phyloP scores from a whole-genome alignment of 2,329 filamentous ascomycete genomes.

The Talaromyces rugulosus region DNA sequence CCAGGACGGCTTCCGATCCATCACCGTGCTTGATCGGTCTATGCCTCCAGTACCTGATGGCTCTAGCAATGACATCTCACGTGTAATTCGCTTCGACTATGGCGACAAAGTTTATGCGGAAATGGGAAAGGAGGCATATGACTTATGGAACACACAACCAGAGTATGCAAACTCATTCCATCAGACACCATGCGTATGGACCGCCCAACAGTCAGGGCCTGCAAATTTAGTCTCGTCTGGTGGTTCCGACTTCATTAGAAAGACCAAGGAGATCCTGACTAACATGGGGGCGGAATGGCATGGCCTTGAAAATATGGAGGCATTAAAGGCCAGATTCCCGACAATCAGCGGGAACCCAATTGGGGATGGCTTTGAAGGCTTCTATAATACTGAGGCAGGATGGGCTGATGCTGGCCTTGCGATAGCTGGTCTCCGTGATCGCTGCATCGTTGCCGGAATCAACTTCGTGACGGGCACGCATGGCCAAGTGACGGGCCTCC shows the following conservation, averaged over 20 bases:
- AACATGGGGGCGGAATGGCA: not conserved
- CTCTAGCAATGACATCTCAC: conserved; percentile 27
- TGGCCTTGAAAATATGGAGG: not conserved
- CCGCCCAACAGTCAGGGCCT: not conserved
- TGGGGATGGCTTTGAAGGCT: conserved; percentile 20
- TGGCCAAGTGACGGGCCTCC: conserved; percentile 30
- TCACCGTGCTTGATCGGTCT: conserved; percentile 17
- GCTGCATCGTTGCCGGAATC: conserved; percentile 22
- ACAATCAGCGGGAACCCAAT: not conserved
- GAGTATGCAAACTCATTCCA: not conserved
- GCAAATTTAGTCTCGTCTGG: not conserved
- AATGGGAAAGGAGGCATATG: not conserved
- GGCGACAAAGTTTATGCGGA: not conserved
- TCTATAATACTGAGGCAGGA: conserved; percentile 24
- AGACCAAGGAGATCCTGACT: not conserved
- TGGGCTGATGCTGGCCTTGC: conserved; percentile 27
- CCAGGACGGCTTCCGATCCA: conserved; percentile 5
- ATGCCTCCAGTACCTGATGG: conserved; percentile 21
- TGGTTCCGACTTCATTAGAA: not conserved
- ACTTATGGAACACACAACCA: not conserved
- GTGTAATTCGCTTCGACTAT: conserved; percentile 20
- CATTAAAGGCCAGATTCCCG: not conserved
- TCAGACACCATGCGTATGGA: not conserved
- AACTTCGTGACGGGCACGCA: conserved; percentile 22
- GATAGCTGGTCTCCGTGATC: conserved; percentile 16